Base-by-base conservation (phyloP, 108 stramenopile species). In the Stephanodiscus triporus region DNA sequence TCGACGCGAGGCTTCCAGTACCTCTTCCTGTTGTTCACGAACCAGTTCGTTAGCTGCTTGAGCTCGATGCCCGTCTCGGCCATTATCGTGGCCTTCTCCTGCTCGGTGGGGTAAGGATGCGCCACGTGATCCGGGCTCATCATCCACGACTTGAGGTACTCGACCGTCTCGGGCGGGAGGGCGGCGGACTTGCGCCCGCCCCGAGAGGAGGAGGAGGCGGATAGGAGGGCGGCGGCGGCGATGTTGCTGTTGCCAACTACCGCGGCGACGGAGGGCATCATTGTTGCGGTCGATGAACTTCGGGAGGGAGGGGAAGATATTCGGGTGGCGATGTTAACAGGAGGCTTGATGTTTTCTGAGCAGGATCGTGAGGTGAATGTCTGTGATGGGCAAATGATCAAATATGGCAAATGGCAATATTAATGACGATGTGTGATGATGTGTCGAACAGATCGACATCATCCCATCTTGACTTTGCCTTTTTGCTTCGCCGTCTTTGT, bases 61-160 rank as follows among this genome's bases (percentile, higher is more conserved):
- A 96, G 75, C 69, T 92, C 91, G 64, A 96, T 96, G 23, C 92
- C 91, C 8, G 95, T 96, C 26, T 91, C 92, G 49, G 78, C 74
- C 89, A 93, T 93, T 51, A 96, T 96, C 56, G 85, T 56, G 13
- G 81, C 87, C 91, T 96, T 96, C 73, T 96, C 95, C 69, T 88
- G 89, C 62, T 96, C 95, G n/a, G 95, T 96, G 19, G 95, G 95
- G 76, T 96, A 96, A 14, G 95, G 95, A 83, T 96, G 95, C 40
- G 90, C 89, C 38, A 96, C 84, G 66, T 96, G 95, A 53, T 92
- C 95, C 38, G 95, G 92, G 23, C 81, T 83, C 91, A 96, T 91
- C 86, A 96, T 94, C 95, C 95, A 96, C 13, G 78, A 72, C 86
- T 96, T 96, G 50, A 96, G 85, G 68, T 96, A 96, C 30, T 93